Evolutionary conservation across 768 basidiomycete species (phyloP), one percentile per base, ranked within the genome.

Genomic region (Russula griseocarnosa): DNA sequence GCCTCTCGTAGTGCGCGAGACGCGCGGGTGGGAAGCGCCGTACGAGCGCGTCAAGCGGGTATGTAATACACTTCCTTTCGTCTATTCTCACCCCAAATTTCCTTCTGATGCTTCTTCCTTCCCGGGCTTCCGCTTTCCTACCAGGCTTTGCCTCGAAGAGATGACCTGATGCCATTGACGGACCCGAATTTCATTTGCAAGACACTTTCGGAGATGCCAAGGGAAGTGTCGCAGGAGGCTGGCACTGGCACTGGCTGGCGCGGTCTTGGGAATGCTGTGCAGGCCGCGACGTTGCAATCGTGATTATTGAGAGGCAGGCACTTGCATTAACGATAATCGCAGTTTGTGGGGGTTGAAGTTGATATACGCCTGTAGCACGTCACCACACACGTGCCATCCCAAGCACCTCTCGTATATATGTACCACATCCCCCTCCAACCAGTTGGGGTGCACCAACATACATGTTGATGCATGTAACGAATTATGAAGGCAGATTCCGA

Each of bases 121-220:
- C n/a, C 22, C 42, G 53, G n/a, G 53, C 18, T 10, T 28, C 11
- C 46, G 8, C 38, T 49, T 51, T 11, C 34, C 1, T 10, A 34
- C 14, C 61, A 92, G 89, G 80, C 79, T 70, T 78, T 92, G 0
- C 90, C 88, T 0, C 82, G 76, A 67, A 83, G 84, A 28, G 83
- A 89, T 67, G 97, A 99, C 74, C 74, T 97, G 49, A 90, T 90
- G 0, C 92, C 91, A 3, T 80, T 99, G 22, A 97, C 94, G 1
- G 92, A 96, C 70, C 80, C 88, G 20, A 87, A 82, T 55, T 98
- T 89, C 74, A 87, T 98, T 44, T 84, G 86, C 36, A 86, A 87
- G 68, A 76, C 83, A 11, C 78, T 94, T 34, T 79, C 85, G 1
- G 85, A 85, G 38, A 76, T 92, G 70, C 83, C 87, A 0, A 70